Conservation (phyloP, 225 moss, liverwort and hornwort genomes). For the Lunularia cruciata region DNA sequence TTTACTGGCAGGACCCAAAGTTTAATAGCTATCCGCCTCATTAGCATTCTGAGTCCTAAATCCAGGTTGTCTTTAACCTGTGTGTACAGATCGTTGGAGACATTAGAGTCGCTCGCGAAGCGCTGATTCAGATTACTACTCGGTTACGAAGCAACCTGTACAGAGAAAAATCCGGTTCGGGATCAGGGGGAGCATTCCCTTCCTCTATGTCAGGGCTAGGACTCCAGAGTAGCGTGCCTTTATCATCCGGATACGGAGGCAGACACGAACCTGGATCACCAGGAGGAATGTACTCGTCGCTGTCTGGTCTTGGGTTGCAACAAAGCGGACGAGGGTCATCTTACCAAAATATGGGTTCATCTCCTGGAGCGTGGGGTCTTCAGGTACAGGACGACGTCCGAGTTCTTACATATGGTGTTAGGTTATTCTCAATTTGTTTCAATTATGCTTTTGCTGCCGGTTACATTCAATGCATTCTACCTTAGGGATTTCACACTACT, state of each 20-base stretch:
- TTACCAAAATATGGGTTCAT: slow-evolving; percentile 71
- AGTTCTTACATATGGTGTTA: too few species aligned
- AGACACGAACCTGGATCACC: slow-evolving; percentile 93
- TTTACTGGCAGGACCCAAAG: too few species aligned
- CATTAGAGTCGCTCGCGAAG: slow-evolving; percentile 88
- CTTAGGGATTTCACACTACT: too few species aligned
- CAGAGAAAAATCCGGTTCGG: slow-evolving; percentile 69
- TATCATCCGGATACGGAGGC: slow-evolving; percentile 78
- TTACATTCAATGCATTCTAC: too few species aligned
- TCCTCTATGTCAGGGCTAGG: slow-evolving; percentile 72
- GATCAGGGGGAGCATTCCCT: slow-evolving; percentile 67
- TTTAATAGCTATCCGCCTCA: too few species aligned
- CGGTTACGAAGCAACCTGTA: slow-evolving; percentile 84
- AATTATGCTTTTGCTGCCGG: too few species aligned
- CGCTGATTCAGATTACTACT: slow-evolving; percentile 90
- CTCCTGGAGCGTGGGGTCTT: slow-evolving; percentile 84
- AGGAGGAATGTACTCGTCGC: slow-evolving; percentile 75
- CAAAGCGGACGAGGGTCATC: slow-evolving; percentile 63
- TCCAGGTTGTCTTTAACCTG: background rate
- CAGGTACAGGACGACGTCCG: slow-evolving; percentile 75
- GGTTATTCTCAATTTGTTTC: too few species aligned
- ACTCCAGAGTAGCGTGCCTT: slow-evolving; percentile 61
- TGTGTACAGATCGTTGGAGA: slow-evolving; percentile 83
- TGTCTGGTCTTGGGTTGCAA: slow-evolving; percentile 61
- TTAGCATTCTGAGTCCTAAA: too few species aligned